phyloP scores from a whole-genome alignment of 2,329 filamentous ascomycete species.

The Neoscytalidium dimidiatum region DNA sequence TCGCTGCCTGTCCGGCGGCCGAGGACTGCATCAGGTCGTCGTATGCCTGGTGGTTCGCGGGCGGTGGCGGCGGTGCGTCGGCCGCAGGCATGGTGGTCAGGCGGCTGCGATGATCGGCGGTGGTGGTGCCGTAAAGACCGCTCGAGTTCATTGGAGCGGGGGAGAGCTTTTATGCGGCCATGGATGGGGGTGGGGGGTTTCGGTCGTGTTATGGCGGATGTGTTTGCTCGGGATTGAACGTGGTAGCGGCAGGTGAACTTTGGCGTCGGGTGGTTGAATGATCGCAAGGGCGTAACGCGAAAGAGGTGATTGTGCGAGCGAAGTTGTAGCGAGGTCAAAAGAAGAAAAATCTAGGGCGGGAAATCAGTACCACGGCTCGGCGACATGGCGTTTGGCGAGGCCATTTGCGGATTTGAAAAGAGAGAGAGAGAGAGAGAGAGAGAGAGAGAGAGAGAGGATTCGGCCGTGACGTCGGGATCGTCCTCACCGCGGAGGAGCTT shows the following conservation, averaged over 20 bases:
- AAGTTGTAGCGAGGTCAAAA: neutral
- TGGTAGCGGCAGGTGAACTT: neutral
- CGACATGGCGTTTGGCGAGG: neutral
- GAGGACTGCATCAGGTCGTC: neutral
- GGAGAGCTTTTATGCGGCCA: neutral
- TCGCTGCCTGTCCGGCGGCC: neutral
- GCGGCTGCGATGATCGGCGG: neutral
- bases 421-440: no score
- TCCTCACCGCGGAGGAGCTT: neutral
- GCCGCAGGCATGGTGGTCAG: neutral
- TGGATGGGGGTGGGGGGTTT: neutral
- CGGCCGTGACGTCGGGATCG: neutral
- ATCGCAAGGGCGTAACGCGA: neutral
- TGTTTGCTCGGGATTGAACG: neutral
- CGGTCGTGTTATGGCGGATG: neutral
- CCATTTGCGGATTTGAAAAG: neutral
- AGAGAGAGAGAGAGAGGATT: no score
- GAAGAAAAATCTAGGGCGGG: neutral
- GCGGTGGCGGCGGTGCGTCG: neutral
- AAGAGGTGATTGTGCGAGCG: neutral
- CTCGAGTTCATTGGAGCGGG: neutral
- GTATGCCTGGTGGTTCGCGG: neutral
- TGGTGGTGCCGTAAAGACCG: slow-evolving; percentile 1
- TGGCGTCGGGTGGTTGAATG: neutral
- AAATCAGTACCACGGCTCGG: neutral